These are phyloP conservation scores for Phylloporus sp. DNA, from an alignment of 768 basidiomycete genomes.

Conservation along the genomic window DNA sequence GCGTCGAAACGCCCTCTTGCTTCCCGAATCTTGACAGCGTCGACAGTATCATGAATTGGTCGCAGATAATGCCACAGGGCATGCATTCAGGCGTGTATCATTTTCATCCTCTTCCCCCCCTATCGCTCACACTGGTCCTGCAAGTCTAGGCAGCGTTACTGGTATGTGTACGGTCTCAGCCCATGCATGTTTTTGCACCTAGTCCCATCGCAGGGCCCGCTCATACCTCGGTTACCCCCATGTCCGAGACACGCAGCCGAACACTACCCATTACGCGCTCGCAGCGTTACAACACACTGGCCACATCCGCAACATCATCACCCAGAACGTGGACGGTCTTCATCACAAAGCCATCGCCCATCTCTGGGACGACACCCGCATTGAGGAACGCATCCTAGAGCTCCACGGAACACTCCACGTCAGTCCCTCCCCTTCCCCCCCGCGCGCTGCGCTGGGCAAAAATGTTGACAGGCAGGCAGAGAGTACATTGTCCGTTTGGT, in stretches of 20 bases:
- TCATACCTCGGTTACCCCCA: constrained; percentile 85
- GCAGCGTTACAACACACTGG: constrained; percentile 75
- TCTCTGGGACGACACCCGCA: constrained; percentile 37
- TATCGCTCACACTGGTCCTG: constrained; percentile 5
- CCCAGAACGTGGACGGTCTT: constrained; percentile 93
- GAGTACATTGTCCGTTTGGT: constrained; percentile 72
- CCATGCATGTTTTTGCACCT: too few relatives aligned
- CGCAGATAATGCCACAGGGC: constrained; percentile 65
- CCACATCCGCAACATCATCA: constrained; percentile 62
- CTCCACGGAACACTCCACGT: constrained; percentile 89
- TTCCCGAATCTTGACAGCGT: constrained; percentile 10
- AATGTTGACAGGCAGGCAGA: constrained; percentile 31
- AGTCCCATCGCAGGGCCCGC: constrained; percentile 46
- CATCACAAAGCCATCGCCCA: constrained; percentile 72
- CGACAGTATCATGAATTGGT: constrained; percentile 74
- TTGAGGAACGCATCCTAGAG: constrained; percentile 58
- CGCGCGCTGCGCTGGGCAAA: not conserved
- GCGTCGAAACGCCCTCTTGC: constrained; percentile 5
- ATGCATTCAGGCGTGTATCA: constrained; percentile 58
- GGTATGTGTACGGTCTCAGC: constrained; percentile 35
- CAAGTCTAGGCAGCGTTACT: constrained; percentile 73
- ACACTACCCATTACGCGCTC: constrained; percentile 85
- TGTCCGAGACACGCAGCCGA: constrained; percentile 78
- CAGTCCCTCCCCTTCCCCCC: constrained; percentile 12
- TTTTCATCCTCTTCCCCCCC: not conserved